phyloP scores from a whole-genome alignment of 23 red algal genomes.

The Agarophyton chilense region DNA sequence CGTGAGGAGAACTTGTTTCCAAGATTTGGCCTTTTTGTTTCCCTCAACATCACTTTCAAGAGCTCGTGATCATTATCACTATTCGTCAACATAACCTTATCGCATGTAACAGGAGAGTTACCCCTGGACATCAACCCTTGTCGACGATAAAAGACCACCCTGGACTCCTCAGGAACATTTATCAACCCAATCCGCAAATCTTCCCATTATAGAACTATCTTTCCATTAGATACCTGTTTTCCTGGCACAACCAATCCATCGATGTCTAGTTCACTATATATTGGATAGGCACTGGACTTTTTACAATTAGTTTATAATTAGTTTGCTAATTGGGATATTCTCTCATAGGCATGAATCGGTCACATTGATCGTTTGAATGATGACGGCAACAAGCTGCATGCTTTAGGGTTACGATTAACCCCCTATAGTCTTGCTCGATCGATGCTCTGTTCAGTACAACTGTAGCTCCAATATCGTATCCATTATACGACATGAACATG shows the following conservation, averaged over 20 bases:
- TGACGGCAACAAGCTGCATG: constrained; percentile 49
- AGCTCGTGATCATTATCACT: constrained; percentile 75
- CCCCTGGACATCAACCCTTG: constrained; percentile 70
- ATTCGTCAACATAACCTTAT: constrained; percentile 78
- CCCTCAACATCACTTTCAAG: constrained; percentile 88
- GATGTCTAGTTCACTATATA: constrained; percentile 48
- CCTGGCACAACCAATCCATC: constrained; percentile 87
- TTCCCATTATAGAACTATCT: constrained; percentile 84
- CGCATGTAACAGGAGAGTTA: constrained; percentile 48
- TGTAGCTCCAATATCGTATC: constrained; percentile 99
- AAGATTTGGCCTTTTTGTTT: constrained; percentile 82
- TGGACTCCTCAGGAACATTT: constrained; percentile 5
- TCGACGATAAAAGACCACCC: constrained; percentile 24
- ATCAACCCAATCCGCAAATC: constrained; percentile 24
- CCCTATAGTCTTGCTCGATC: constrained; percentile 90
- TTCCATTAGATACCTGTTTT: constrained; percentile 52
- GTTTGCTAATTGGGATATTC: background rate
- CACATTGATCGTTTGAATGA: constrained; percentile 72
- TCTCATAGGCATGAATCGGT: constrained; percentile 59
- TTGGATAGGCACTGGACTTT: background rate
- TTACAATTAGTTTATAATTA: too few relatives aligned
- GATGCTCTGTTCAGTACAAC: constrained; percentile 91
- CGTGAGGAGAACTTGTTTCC: constrained; percentile 99
- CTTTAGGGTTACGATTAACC: constrained; percentile 91
- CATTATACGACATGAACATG: constrained; percentile 91